Percentiles rank a stretch among this genome's conserved stretches.
Conservation (phyloP, 2,329 filamentous ascomycete genomes). For the Aotearoamyces nothofagi region DNA sequence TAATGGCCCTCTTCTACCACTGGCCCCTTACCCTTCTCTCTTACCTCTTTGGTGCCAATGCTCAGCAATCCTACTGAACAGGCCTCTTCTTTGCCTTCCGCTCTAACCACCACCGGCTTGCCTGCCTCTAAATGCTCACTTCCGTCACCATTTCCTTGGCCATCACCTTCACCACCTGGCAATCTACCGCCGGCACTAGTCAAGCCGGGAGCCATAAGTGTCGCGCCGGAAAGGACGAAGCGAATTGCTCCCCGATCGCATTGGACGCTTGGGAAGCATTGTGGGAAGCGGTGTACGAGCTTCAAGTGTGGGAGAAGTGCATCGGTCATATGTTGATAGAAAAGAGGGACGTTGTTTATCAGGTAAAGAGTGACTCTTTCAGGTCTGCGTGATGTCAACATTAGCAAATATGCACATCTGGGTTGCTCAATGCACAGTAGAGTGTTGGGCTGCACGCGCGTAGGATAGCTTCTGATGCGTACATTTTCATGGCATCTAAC, state of each 20-base stretch:
- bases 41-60: constrained; percentile 79
- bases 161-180: constrained; percentile 31
- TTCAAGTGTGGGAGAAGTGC: constrained; percentile 75
- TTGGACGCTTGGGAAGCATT: constrained; percentile 67
- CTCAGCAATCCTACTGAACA: constrained; percentile 79
- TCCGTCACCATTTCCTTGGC: constrained; percentile 21
- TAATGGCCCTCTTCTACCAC: constrained; percentile 91
- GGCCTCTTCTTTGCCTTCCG: constrained; percentile 86
- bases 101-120: constrained; percentile 73
- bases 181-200: constrained; percentile 72
- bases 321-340: constrained; percentile 70
- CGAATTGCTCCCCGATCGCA: constrained; percentile 94
- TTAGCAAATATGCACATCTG: neutral
- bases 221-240: constrained; percentile 85
- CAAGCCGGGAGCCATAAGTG: constrained; percentile 89
- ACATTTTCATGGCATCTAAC: constrained; percentile 79
- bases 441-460: neutral
- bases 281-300: constrained; percentile 80
- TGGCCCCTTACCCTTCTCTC: constrained; percentile 84
- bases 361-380: constrained; percentile 85
- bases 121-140: constrained; percentile 49
- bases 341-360: constrained; percentile 62
- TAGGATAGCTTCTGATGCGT: constrained; percentile 10
- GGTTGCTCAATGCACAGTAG: neutral
- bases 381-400: constrained; percentile 31